Base-by-base conservation (phyloP, 2,329 filamentous ascomycete species). In the Cladosporium halotolerans region DNA sequence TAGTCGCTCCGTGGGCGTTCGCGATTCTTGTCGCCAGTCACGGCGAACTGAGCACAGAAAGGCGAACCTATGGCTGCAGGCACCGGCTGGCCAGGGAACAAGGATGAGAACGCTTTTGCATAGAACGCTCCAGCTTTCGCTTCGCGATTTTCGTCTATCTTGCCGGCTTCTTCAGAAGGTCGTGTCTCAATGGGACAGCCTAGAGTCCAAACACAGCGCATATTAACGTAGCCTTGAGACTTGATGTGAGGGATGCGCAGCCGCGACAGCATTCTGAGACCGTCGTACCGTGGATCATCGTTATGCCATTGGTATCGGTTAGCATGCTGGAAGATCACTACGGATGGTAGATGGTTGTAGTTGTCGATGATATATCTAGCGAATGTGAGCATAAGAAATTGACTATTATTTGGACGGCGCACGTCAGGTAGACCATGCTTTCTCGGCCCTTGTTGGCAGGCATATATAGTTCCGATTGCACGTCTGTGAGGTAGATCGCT, bases 311-410 rank as follows among this genome's bases (percentile, higher is more conserved):
- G 71, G 23, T 70, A 68, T 42, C 80, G 75, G 51, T 81, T 75
- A 14, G 79, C 74, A 61, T 84, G 81, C 57, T 79, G 74, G 65
- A 85, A 81, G 57, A 84, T 75, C 54, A 81, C 73, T 39, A 80
- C 69, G 61, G 58, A 75, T 2, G 79, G 75, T 3, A 84, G 73
- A 3, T 69, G 59, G 59, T 82, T 72, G 66, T 84, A 84, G 63
- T 79, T 75, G 63, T 82, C 78, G 62, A 81, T 74, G 18, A 74
- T 73, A 56, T 69, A 73, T 16, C 71, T 73, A 33, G 19, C 1
- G 33, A 3, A 23, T 11, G 11, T 47, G 7, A 47, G 33, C 11
- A 16, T 49, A 34, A 10, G 9, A 8, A 16, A 13, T 13, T 3
- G 10, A 23, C 33, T n/a, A n/a, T 0, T 11, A 14, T 8, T 28